Evolutionary conservation across 2,329 filamentous ascomycete genomes (phyloP), one percentile per base, ranked within the genome.

Genomic region (Sarocladium strictum): DNA sequence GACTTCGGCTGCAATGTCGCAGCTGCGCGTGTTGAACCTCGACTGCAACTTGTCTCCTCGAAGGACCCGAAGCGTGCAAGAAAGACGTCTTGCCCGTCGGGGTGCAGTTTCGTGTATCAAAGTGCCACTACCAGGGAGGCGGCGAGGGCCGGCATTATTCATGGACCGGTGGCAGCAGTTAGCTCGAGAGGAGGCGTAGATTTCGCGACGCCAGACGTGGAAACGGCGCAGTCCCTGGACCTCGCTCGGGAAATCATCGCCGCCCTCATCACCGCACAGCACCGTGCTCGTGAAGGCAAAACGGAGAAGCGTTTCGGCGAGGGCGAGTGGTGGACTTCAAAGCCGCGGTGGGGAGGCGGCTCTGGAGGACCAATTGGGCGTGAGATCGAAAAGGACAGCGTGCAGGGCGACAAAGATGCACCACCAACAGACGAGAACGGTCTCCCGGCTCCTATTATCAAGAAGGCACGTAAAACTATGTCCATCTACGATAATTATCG

Each of bases 1-100:
- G 82, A 86, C 58, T 86, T 85, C 65, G 80, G 81, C 52, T 86
- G 83, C 66, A 85, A 79, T 59, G 77, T 84, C 50, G 72, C 74
- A 2, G 72, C 77, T 24, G 71, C 83, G 15, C 76, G 82, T 38
- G 71, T 74, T 23, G 83, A 86, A 60, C 83, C 83, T 10, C 76
- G 83, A 2, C 70, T 86, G 19, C 76, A 84, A 45, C 65, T 86
- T 53, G 71, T 69, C 50, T 72, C 72, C n/a, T 54, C 57, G 9
- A 24, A 50, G 12, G 58, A 56, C 10, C 65, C 66, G 10, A 40
- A 27, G 21, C 19, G 19, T 10, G 35, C 50, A 19, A 74, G 70
- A 56, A 74, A 70, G 59, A 79, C 81, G 2, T 83, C 84, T 66
- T 80, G 80, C 56, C 72, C 80, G 2, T 84, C 80, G 0, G 76